Conservation (phyloP, 345 rosid species). For the Erucastrum elatum region DNA sequence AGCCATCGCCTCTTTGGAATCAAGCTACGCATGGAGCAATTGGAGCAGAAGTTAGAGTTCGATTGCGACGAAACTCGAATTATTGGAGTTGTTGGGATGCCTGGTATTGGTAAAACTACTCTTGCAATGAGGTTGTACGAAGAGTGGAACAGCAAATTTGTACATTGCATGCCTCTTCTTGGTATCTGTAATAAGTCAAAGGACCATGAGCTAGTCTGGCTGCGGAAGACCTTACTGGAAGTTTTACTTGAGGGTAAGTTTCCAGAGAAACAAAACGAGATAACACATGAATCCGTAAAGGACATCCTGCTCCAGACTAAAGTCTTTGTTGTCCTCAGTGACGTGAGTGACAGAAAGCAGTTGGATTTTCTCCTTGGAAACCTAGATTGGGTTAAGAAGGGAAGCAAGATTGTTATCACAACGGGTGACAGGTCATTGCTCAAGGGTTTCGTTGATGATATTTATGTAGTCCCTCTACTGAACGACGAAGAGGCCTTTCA, state of each 20-base stretch:
- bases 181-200: conserved; percentile 10
- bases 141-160: conserved; percentile 2
- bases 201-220: not conserved
- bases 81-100: conserved; percentile 33
- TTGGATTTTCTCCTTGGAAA: not conserved
- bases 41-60: conserved; percentile 6
- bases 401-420: conserved; percentile 10
- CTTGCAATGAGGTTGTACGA: not conserved
- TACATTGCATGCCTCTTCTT: conserved; percentile 6
- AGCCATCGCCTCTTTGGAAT: not conserved
- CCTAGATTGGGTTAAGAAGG: not conserved
- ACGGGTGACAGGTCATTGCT: not conserved
- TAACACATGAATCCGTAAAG: not conserved
- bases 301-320: not conserved
- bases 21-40: not conserved
- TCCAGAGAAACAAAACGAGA: not conserved
- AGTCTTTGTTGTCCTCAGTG: not conserved
- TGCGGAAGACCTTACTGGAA: conserved; percentile 5
- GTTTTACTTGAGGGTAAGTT: not conserved
- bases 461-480: not conserved
- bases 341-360: not conserved
- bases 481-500: not conserved
- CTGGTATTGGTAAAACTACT: conserved; percentile 16
- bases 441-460: not conserved
- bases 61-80: conserved; percentile 9